A percentile compares a stretch with the other conserved stretches of the same genome.
phyloP scores from a whole-genome alignment of 352 stramenopile species.

The Discostella stelligera region DNA sequence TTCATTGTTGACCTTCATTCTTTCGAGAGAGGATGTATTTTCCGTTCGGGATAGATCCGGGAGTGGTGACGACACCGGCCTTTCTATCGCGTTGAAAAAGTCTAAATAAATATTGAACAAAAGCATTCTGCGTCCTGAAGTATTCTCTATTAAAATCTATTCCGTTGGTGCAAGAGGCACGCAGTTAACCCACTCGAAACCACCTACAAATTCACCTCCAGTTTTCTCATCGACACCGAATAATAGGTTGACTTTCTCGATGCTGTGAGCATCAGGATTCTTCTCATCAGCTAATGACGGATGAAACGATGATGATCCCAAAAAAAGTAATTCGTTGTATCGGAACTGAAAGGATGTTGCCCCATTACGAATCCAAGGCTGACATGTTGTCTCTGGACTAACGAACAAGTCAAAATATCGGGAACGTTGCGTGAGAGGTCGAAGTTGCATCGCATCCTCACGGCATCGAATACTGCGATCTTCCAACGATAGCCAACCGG shows the following conservation, averaged over 20 bases:
- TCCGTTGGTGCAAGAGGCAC: neutral
- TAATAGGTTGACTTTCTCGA: conserved; percentile 16
- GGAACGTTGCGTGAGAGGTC: conserved; percentile 11
- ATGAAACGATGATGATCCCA: conserved; percentile 29
- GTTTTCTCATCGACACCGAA: conserved; percentile 42
- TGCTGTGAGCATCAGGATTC: neutral
- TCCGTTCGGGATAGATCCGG: conserved; percentile 26
- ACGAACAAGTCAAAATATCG: conserved; percentile 36
- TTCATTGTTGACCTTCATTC: conserved; percentile 39
- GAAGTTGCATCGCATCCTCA: neutral
- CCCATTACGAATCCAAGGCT: conserved; percentile 31
- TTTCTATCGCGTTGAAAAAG: conserved; percentile 38
- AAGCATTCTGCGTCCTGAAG: neutral
- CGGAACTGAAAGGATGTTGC: conserved; percentile 38
- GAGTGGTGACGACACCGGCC: conserved; percentile 27
- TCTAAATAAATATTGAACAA: neutral
- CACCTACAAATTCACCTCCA: conserved; percentile 30
- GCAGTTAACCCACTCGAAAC: conserved; percentile 41
- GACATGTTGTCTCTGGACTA: conserved; percentile 7
- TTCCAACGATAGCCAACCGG: conserved; percentile 46
- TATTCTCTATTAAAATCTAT: conserved; percentile 1
- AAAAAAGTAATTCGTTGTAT: conserved; percentile 19
- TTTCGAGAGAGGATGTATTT: conserved; percentile 32
- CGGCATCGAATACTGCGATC: conserved; percentile 23
- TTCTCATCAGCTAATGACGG: conserved; percentile 3